Evolutionary conservation across 305 asterid species (phyloP), one percentile per base, ranked within the genome.

Genomic region (Solanum hybrid): DNA sequence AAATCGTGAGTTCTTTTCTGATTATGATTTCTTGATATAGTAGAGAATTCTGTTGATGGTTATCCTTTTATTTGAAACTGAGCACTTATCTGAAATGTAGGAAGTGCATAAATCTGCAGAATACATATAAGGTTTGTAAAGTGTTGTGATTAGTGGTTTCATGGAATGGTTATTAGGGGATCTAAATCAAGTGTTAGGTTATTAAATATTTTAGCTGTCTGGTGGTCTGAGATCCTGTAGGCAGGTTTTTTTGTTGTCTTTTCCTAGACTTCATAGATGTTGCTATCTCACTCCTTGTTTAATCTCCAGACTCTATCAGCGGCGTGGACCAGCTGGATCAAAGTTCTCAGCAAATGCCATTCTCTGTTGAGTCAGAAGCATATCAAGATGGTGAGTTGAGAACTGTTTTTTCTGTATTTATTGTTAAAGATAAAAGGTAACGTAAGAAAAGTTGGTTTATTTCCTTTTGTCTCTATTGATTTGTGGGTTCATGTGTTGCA

Each of bases 271-370:
- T 31, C 12, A 26, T 84, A 84, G 41, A 84, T 51, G 41, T 57
- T 31, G 88, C 77, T 84, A 84, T 31, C 10, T 85, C 88, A 85
- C 20, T 85, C 22, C 76, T 22, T 85, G 77, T 57, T 85, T 85
- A 20, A 87, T 90, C 89, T 90, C 84, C 95, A 95, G 99, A 93
- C 91, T 93, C 96, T 91, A 92, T 90, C 89, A 92, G 95, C 90
- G 95, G 94, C 91, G 81, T 89, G 92, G 95, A 95, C 86, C 98
- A 93, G 92, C 92, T 93, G 68, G 98, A 96, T 57, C 94, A 93
- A 90, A 92, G 89, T 89, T 92, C 94, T 65, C 94, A 87, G 87
- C 93, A 90, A 91, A 95, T 94, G 93, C 97, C 94, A 7, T 91
- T 83, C 65, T 93, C 96, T 33, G 94, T 92, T 20, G 98, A 94